Conservation (phyloP, 1,139 yeast genomes). For the Cylindricascospora bacillispora region DNA sequence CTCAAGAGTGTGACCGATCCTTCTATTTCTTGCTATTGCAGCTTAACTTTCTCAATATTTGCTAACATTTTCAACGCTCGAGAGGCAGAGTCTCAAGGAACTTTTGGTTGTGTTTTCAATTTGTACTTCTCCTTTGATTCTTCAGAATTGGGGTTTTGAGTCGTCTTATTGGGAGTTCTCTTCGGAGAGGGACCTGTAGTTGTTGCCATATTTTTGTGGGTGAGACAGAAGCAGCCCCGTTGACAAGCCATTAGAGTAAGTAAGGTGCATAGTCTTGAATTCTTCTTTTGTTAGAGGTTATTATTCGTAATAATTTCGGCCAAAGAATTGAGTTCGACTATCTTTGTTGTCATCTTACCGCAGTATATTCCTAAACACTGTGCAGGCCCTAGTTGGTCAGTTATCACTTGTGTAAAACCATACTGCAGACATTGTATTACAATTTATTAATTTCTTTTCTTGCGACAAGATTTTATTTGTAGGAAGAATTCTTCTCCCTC, state of each 20-base stretch:
- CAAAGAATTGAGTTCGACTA: constrained; percentile 42
- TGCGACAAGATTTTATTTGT: too few species aligned
- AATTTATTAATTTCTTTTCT: background rate
- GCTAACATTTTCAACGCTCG: constrained; percentile 60
- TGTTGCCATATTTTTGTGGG: constrained; percentile 27
- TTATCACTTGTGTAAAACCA: constrained; percentile 89
- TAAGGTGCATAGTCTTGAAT: constrained; percentile 45
- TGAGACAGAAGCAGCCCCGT: constrained; percentile 75
- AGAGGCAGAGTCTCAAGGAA: constrained; percentile 34
- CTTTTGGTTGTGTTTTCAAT: constrained; percentile 6
- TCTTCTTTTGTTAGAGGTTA: constrained; percentile 28
- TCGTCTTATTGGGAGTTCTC: constrained; percentile 21
- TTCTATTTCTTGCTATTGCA: constrained; percentile 20
- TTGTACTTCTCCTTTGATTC: constrained; percentile 34
- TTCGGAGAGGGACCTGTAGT: constrained; percentile 7
- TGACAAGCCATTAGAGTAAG: constrained; percentile 66
- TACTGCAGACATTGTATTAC: constrained; percentile 51
- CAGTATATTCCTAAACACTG: constrained; percentile 92
- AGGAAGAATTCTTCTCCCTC: too few species aligned
- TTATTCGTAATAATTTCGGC: background rate
- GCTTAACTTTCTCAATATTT: constrained; percentile 23
- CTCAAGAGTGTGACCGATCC: constrained; percentile 14
- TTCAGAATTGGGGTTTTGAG: constrained; percentile 48
- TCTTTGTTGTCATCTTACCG: constrained; percentile 28
- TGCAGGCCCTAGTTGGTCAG: constrained; percentile 59